These are phyloP conservation scores for Pestalotiopsis sp. DNA, from an alignment of 2,329 filamentous ascomycete genomes.

Conservation along the genomic window DNA sequence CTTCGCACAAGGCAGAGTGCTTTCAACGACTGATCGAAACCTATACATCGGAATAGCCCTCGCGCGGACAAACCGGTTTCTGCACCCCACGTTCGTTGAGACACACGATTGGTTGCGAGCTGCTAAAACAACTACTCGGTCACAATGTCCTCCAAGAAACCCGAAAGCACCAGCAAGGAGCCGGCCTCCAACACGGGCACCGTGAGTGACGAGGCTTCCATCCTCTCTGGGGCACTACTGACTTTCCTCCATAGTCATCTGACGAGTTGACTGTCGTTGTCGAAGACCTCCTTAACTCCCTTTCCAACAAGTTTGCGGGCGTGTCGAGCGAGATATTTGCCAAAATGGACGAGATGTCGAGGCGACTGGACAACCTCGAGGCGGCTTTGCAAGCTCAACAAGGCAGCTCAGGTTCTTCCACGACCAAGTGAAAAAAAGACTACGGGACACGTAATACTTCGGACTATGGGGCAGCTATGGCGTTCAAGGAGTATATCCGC, in stretches of 20 bases:
- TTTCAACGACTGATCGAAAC: not conserved
- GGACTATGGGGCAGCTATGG: not conserved
- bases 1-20: not conserved
- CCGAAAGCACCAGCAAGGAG: slow-evolving; percentile 16
- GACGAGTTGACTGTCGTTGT: slow-evolving; percentile 75
- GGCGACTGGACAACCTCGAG: slow-evolving; percentile 81
- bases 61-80: rapidly evolving
- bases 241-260: slow-evolving; percentile 29
- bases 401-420: slow-evolving; percentile 34
- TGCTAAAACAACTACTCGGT: not conserved
- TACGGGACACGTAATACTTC: not conserved
- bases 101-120: not conserved
- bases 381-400: slow-evolving; percentile 64
- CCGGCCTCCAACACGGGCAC: not conserved
- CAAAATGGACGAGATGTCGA: slow-evolving; percentile 95
- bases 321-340: slow-evolving; percentile 85
- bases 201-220: not conserved
- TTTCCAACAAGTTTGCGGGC: slow-evolving; percentile 81
- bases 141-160: slow-evolving; percentile 27
- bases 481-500: not conserved
- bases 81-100: not conserved
- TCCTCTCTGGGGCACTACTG: not conserved
- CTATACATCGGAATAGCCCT: not conserved
- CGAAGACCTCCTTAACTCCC: slow-evolving; percentile 81
- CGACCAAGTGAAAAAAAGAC: not conserved